Evolutionary conservation across 257 asterid genomes (phyloP).

Genomic region (Penstemon eatonii): DNA sequence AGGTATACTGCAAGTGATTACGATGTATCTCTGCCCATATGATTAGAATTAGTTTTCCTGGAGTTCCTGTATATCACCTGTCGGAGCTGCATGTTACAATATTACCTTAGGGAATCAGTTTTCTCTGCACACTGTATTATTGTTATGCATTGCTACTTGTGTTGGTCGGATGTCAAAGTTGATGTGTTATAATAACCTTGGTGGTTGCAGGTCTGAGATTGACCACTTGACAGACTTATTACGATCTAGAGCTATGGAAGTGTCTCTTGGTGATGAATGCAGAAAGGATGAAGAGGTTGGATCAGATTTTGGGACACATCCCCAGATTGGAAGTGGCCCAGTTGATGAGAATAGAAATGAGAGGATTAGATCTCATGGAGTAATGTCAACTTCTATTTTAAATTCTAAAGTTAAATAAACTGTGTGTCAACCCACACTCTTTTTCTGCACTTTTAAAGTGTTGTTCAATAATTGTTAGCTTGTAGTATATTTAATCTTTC

Average conservation of each 20-base stretch:
- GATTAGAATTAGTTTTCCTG: neutral
- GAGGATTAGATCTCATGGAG: constrained; percentile 38
- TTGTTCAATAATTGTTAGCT: neutral
- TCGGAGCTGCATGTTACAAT: constrained; percentile 14
- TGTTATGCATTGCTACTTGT: neutral
- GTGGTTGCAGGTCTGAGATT: constrained; percentile 69
- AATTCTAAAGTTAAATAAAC: constrained; percentile 45
- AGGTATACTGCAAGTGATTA: constrained; percentile 41
- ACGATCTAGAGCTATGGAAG: constrained; percentile 62
- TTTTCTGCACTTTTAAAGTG: constrained; percentile 11
- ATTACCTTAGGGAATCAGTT: neutral
- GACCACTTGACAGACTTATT: constrained; percentile 66
- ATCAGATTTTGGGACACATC: constrained; percentile 43
- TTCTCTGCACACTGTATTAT: neutral
- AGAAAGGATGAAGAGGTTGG: constrained; percentile 33
- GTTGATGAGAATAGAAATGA: constrained; percentile 37
- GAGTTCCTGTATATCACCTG: constrained; percentile 2
- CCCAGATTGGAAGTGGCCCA: constrained; percentile 33
- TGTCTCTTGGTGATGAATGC: constrained; percentile 32
- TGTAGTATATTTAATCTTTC: constrained; percentile 8
- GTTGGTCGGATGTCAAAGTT: neutral
- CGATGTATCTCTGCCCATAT: constrained; percentile 10
- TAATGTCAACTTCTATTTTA: constrained; percentile 38
- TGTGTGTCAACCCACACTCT: neutral
- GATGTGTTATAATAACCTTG: constrained; percentile 5